These are phyloP conservation scores for Xylariaceae sp. DNA, from an alignment of 2,329 filamentous ascomycete species.

Conservation along the genomic window DNA sequence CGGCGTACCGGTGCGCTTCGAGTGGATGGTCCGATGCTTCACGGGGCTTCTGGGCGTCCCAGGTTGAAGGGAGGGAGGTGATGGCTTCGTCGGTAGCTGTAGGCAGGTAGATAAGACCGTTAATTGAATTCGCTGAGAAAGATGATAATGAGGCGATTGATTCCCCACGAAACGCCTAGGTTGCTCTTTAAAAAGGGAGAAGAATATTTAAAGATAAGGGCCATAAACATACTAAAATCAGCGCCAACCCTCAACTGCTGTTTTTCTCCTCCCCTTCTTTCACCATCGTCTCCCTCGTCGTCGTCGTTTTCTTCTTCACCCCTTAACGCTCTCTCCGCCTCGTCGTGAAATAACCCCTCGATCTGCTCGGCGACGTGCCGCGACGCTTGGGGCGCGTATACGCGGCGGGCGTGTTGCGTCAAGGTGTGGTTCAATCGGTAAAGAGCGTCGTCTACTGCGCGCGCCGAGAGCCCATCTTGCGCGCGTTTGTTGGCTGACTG, in stretches of 20 bases:
- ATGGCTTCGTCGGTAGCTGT: conserved; percentile 53
- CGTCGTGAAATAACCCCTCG: conserved; percentile 66
- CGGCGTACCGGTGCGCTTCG: conserved; percentile 59
- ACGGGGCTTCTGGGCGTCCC: conserved; percentile 48
- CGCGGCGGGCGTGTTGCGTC: conserved; percentile 68
- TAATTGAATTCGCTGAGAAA: too few species aligned
- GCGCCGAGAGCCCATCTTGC: conserved; percentile 51
- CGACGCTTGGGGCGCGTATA: conserved; percentile 72
- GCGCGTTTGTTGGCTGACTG: conserved; percentile 54
- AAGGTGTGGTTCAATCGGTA: conserved; percentile 66
- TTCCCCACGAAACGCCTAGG: too few species aligned
- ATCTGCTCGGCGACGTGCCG: conserved; percentile 77
- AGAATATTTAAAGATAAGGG: background rate
- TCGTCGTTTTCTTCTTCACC: conserved; percentile 50
- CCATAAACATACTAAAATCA: conserved; percentile 32
- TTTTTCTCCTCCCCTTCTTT: conserved; percentile 45
- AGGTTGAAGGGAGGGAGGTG: conserved; percentile 53
- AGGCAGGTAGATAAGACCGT: too few species aligned
- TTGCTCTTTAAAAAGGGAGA: background rate
- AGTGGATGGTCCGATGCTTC: conserved; percentile 49
- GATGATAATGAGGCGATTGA: too few species aligned
- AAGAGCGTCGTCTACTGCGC: conserved; percentile 63
- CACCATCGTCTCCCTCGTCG: conserved; percentile 42
- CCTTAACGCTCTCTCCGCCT: conserved; percentile 47
- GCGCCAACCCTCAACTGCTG: conserved; percentile 36